Percentiles rank a stretch among this genome's conserved stretches.
These are phyloP conservation scores for Plasmopara muralis DNA, from an alignment of 352 stramenopile genomes.

Conservation along the genomic window DNA sequence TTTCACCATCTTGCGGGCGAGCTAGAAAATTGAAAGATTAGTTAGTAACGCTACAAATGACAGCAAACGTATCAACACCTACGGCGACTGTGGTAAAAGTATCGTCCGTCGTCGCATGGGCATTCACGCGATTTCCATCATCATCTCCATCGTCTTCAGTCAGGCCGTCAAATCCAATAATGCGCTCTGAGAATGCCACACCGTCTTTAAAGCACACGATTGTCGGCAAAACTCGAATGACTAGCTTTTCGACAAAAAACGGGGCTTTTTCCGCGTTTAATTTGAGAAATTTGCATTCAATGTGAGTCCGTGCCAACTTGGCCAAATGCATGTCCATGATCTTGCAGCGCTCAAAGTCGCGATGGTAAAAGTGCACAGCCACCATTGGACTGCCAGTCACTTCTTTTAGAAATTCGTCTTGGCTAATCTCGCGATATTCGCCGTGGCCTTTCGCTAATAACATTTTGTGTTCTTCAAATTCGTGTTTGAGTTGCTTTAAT, in stretches of 20 bases:
- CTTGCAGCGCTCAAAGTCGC: slow-evolving; percentile 96
- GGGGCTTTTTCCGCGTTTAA: slow-evolving; percentile 93
- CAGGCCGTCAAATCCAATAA: slow-evolving; percentile 92
- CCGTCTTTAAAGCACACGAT: slow-evolving; percentile 91
- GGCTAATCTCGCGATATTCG: slow-evolving; percentile 86
- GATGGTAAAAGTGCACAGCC: slow-evolving; percentile 95
- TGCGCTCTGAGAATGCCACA: slow-evolving; percentile 82
- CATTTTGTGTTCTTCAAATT: slow-evolving; percentile 52
- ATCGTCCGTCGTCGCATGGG: slow-evolving; percentile 41
- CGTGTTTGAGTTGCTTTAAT: slow-evolving; percentile 56
- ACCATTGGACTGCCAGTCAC: slow-evolving; percentile 81
- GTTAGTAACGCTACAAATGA: neutral
- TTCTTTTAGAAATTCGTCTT: slow-evolving; percentile 95
- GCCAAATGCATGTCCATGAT: slow-evolving; percentile 93
- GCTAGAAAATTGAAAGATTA: slow-evolving; percentile 22
- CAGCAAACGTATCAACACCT: slow-evolving; percentile 6
- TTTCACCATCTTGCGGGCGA: slow-evolving; percentile 48
- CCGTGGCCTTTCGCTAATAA: slow-evolving; percentile 69
- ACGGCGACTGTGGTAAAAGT: slow-evolving; percentile 59
- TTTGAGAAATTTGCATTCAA: slow-evolving; percentile 93
- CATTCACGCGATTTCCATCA: slow-evolving; percentile 32
- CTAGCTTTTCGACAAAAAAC: slow-evolving; percentile 93
- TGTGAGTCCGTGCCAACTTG: slow-evolving; percentile 50
- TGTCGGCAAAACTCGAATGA: slow-evolving; percentile 90
- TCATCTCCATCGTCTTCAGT: slow-evolving; percentile 68